These are phyloP conservation scores for Claviceps purpurea DNA, from an alignment of 2,329 filamentous ascomycete genomes.

Conservation along the genomic window DNA sequence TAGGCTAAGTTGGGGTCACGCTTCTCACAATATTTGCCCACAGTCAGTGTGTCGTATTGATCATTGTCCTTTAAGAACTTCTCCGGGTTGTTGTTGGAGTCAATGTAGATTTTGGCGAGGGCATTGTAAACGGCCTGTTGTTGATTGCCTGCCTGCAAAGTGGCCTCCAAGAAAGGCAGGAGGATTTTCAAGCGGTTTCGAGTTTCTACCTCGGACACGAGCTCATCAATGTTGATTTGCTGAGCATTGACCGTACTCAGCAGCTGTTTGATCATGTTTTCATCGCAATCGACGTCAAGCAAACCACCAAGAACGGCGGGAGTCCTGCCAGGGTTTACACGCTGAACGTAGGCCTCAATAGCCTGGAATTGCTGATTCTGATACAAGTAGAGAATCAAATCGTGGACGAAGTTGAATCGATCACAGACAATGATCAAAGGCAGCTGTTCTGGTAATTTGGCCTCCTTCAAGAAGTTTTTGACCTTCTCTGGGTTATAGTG, in stretches of 20 bases:
- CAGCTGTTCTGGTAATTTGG: slow-evolving; percentile 78
- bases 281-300: slow-evolving; percentile 93
- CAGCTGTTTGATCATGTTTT: slow-evolving; percentile 87
- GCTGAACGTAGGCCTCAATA: slow-evolving; percentile 95
- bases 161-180: slow-evolving; percentile 89
- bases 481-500: slow-evolving; percentile 87
- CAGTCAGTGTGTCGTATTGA: slow-evolving; percentile 79
- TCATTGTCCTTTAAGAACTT: slow-evolving; percentile 96
- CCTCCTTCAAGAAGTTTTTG: slow-evolving; percentile 98
- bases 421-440: slow-evolving; percentile 98
- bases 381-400: slow-evolving; percentile 90
- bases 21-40: slow-evolving; percentile 99
- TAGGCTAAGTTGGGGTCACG: slow-evolving; percentile 90
- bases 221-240: slow-evolving; percentile 83
- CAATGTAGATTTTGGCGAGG: slow-evolving; percentile 97
- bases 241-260: slow-evolving; percentile 71
- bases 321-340: slow-evolving; percentile 82
- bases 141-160: slow-evolving; percentile 77
- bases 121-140: slow-evolving; percentile 97
- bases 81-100: slow-evolving; percentile 96
- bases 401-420: slow-evolving; percentile 97
- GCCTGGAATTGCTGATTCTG: slow-evolving; percentile 99
- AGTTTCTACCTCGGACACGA: slow-evolving; percentile 88
- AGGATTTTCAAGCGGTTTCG: slow-evolving; percentile 92
- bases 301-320: slow-evolving; percentile 88